These are phyloP conservation scores for Sphenostylis stenocarpa DNA, from an alignment of 306 rosid species.

Conservation along the genomic window DNA sequence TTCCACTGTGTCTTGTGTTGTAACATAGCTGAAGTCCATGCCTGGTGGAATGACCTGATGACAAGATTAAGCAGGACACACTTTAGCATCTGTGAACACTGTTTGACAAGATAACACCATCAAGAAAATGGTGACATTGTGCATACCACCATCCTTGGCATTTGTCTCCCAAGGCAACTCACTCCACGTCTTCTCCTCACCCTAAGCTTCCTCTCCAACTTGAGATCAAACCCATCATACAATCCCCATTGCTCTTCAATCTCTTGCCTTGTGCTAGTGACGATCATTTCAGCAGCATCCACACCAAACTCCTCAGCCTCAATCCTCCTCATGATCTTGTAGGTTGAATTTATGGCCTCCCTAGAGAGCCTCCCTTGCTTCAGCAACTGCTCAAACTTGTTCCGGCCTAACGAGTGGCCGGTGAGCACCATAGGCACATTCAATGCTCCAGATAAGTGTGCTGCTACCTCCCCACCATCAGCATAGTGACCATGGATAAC, in stretches of 20 bases:
- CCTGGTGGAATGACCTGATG: slow-evolving; percentile 77
- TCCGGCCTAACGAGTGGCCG: slow-evolving; percentile 76
- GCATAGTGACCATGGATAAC: slow-evolving; percentile 88
- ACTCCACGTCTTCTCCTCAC: slow-evolving; percentile 72
- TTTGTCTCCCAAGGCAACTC: slow-evolving; percentile 70
- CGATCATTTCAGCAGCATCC: slow-evolving; percentile 82
- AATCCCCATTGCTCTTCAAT: slow-evolving; percentile 89
- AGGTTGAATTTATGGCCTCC: slow-evolving; percentile 68
- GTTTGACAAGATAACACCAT: slow-evolving; percentile 10
- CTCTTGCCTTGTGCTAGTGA: slow-evolving; percentile 89
- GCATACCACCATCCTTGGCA: slow-evolving; percentile 84
- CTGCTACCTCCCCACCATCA: slow-evolving; percentile 74
- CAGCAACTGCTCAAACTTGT: slow-evolving; percentile 77
- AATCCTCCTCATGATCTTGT: slow-evolving; percentile 71
- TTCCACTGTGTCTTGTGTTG: slow-evolving; percentile 52
- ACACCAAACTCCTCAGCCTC: slow-evolving; percentile 77
- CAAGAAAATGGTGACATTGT: not conserved
- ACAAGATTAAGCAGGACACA: not conserved
- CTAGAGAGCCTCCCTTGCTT: slow-evolving; percentile 71
- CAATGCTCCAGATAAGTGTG: slow-evolving; percentile 67
- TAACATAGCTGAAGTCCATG: slow-evolving; percentile 84
- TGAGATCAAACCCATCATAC: slow-evolving; percentile 76
- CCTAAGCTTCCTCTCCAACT: slow-evolving; percentile 77
- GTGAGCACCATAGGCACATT: slow-evolving; percentile 85
- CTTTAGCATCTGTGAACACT: not conserved